Evolutionary conservation across 768 basidiomycete genomes (phyloP), one percentile per base, ranked within the genome.

Genomic region (Pseudohyphozyma bogoriensis): DNA sequence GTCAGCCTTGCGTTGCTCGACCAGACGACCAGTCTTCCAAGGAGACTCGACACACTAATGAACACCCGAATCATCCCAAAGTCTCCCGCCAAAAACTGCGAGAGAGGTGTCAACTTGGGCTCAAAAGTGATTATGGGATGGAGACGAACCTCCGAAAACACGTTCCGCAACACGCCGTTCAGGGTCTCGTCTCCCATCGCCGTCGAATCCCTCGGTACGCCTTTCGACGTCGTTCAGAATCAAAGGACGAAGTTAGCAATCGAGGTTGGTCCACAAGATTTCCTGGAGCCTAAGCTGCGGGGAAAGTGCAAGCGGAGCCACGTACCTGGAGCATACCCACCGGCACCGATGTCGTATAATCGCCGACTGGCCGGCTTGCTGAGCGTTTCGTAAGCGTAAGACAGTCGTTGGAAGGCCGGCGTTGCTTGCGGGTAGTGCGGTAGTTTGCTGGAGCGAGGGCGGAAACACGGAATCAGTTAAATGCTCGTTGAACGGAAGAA

Each of bases 331-430:
- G 60, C 64, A 55, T 54, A 62, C 16, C 51, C 61, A 20, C 58
- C 51, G 2, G 60, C 64, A 0, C 64, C 56, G 26, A 69, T 22
- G 52, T 90, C 89, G 70, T 91, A 91, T 36, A 79, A 64, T 18
- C 82, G 80, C 64, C 82, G 80, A 8, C 83, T 80, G 18, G 81
- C 76, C 1, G 89, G 85, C 55, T 83, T 83, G 68, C 83, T 85
- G 59, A 90, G 82, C 12, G 87, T 81, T 64, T 85, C 80, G 67
- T 89, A 90, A 2, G 89, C 88, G 20, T 87, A 81, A 8, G 86
- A 84, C 6, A 91, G 84, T 67, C 85, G 86, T 71, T 91, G 89
- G 71, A 91, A 91, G 1, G 89, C 89, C 24, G 81, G 77, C 0
- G 89, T 91, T 22, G 89, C 85, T 49, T 84, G 79, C 7, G 84